These are phyloP conservation scores for Suhomyces vadensis DNA, from an alignment of 805 yeast species.

Conservation along the genomic window DNA sequence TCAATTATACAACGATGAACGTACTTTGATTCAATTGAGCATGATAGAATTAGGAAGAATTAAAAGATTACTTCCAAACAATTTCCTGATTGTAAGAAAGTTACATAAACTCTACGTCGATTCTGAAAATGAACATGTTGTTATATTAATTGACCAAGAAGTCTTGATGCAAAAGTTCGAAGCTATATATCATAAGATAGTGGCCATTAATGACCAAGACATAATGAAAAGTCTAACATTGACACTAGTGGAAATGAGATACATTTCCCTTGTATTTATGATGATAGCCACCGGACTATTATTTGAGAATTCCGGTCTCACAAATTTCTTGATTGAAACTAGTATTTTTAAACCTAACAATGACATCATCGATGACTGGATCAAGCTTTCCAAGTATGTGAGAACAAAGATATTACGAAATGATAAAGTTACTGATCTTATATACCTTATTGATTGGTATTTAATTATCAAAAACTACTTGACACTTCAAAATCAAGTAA, in stretches of 20 bases:
- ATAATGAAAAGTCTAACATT: constrained; percentile 5
- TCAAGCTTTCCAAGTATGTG: constrained; percentile 18
- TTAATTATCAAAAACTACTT: constrained; percentile 24
- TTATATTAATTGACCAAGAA: constrained; percentile 5
- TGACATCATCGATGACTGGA: constrained; percentile 19
- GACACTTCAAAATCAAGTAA: constrained; percentile 16
- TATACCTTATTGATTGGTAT: constrained; percentile 28
- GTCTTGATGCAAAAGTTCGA: constrained; percentile 4
- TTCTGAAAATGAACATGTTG: constrained; percentile 7
- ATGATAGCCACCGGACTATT: constrained; percentile 23
- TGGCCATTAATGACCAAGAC: constrained; percentile 7
- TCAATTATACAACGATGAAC: constrained; percentile 7
- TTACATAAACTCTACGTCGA: constrained; percentile 9
- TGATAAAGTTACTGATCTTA: constrained; percentile 24
- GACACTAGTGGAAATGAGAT: constrained; percentile 16
- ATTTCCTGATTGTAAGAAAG: constrained; percentile 5
- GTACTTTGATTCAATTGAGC: constrained; percentile 6
- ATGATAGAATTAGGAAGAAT: constrained; percentile 11
- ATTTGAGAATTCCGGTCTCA: constrained; percentile 11
- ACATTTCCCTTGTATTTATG: constrained; percentile 18
- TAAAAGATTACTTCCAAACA: constrained; percentile 10
- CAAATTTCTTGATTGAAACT: constrained; percentile 10
- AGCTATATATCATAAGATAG: constrained; percentile 8
- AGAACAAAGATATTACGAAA: constrained; percentile 16
- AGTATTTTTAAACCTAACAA: constrained; percentile 10